Evolutionary conservation across 1,284 basidiomycete genomes (phyloP), one percentile per base, ranked within the genome.

Genomic region (Takashimella tepidaria): DNA sequence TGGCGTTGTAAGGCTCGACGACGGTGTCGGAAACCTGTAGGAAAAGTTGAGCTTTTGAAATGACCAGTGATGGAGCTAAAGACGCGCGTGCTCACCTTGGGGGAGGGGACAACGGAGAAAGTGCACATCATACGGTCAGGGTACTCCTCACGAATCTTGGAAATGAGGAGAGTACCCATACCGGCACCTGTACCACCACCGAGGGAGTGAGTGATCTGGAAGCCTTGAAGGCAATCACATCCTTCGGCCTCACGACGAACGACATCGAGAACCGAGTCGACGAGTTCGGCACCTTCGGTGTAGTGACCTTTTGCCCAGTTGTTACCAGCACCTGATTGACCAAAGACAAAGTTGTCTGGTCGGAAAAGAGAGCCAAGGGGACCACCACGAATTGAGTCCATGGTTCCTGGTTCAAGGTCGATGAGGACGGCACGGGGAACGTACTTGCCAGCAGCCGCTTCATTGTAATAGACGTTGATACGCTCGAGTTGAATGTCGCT

Each of bases 401-500:
- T 95, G 51, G 92, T 96, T 71, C 92, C 93, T 44, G 93, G 92
- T 80, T 96, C 92, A 61, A 97, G 83, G 77, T 97, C 92, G 72
- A 95, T 83, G 70, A 95, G 81, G 74, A 96, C 89, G 56, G 92
- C 92, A 76, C 92, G 91, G 65, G 93, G 93, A 71, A 97, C 93
- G 73, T 96, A 98, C 81, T 93, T 93, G 82, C 87, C 68, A 51
- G 88, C 62, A 64, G 87, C 87, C 68, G 87, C 86, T 79, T 91
- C 89, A 73, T 92, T 92, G 80, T 91, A 95, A 82, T 93, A 95
- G 63, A 93, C 91, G 69, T 87, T 89, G 80, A 97, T 96, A 68
- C 92, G 88, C 79, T 98, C 95, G 67, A 98, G 87, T 80, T 98
- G 95, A 67, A 92, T 84, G 79, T 97, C 92, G 74, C 88, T 88